Percentiles rank a stretch among this genome's conserved stretches.
Conservation (phyloP, 257 asterid species). For the Leptodermis oblonga region DNA sequence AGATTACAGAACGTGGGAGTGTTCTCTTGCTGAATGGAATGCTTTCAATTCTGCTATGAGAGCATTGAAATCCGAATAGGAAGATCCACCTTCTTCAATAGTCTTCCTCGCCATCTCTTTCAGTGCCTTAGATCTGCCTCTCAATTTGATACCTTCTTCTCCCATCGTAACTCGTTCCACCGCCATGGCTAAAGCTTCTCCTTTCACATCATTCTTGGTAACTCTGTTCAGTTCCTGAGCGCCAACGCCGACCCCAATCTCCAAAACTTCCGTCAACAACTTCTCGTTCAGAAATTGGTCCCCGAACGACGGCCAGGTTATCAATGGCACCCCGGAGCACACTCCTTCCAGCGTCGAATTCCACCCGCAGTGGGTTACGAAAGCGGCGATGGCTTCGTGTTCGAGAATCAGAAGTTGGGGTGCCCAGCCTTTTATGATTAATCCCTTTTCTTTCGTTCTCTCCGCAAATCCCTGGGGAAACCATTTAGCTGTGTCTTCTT, state of each 20-base stretch:
- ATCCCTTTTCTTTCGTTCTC: slow-evolving; percentile 42
- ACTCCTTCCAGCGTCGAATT: slow-evolving; percentile 43
- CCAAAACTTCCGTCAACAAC: slow-evolving; percentile 31
- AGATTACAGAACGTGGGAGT: too few relatives aligned
- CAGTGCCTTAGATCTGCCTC: too few relatives aligned
- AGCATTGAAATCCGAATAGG: too few relatives aligned
- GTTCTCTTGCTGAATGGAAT: too few relatives aligned
- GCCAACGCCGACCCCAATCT: slow-evolving; percentile 33
- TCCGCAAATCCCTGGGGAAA: slow-evolving; percentile 56
- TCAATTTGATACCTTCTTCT: too few relatives aligned
- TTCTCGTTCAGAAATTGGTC: slow-evolving; percentile 51
- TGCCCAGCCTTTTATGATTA: slow-evolving; percentile 71
- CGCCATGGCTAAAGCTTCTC: too few relatives aligned
- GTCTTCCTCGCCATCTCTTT: too few relatives aligned
- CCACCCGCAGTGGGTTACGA: slow-evolving; percentile 67
- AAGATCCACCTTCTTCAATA: too few relatives aligned
- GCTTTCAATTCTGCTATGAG: too few relatives aligned
- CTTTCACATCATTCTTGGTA: too few relatives aligned
- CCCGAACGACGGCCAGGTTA: slow-evolving; percentile 47
- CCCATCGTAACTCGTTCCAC: too few relatives aligned
- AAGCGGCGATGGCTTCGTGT: slow-evolving; percentile 32
- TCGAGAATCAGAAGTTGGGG: slow-evolving; percentile 53
- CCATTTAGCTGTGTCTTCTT: slow-evolving; percentile 27
- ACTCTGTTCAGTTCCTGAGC: too few relatives aligned
- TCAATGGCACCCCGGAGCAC: slow-evolving; percentile 43